Conservation (phyloP, 768 basidiomycete genomes). For the Cyclocybe aegerita region DNA sequence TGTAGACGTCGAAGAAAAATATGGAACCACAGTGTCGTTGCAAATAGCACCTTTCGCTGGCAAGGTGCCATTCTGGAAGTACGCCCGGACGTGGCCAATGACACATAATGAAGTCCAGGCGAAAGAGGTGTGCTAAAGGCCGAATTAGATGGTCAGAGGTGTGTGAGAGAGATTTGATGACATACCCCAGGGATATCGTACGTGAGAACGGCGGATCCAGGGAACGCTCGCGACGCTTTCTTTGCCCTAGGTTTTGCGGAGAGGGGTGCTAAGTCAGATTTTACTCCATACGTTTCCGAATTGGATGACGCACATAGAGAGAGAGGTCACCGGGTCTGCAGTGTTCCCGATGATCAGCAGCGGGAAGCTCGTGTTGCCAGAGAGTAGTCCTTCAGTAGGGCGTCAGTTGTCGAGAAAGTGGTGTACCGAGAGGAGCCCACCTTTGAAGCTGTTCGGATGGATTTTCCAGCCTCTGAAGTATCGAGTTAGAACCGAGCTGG, state of each 20-base stretch:
- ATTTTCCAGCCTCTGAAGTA: background rate
- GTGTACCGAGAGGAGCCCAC: background rate
- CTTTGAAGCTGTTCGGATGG: conserved; percentile 9
- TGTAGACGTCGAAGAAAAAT: too few species aligned
- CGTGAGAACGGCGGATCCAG: conserved; percentile 35
- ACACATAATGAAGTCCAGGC: conserved; percentile 35
- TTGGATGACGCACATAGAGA: conserved; percentile 18
- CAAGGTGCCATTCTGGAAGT: conserved; percentile 24
- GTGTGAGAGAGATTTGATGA: background rate
- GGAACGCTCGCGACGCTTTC: conserved; percentile 34
- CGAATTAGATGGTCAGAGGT: background rate
- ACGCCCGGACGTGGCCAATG: conserved; percentile 30
- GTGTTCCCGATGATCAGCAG: conserved; percentile 41
- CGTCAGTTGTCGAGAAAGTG: background rate
- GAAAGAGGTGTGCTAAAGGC: conserved; percentile 30
- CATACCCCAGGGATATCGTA: conserved; percentile 40
- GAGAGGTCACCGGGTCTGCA: conserved; percentile 30
- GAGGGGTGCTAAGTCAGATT: conserved; percentile 16
- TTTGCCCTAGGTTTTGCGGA: conserved; percentile 27
- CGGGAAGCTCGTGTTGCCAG: conserved; percentile 35
- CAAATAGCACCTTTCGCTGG: too few species aligned
- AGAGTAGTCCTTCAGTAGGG: conserved; percentile 25
- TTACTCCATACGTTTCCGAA: too few species aligned
- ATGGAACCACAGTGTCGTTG: too few species aligned
- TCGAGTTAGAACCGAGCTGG: too few species aligned